Percentiles rank a stretch among this genome's conserved stretches.
Conservation (phyloP, 306 rosid species). For the Delonix regia region DNA sequence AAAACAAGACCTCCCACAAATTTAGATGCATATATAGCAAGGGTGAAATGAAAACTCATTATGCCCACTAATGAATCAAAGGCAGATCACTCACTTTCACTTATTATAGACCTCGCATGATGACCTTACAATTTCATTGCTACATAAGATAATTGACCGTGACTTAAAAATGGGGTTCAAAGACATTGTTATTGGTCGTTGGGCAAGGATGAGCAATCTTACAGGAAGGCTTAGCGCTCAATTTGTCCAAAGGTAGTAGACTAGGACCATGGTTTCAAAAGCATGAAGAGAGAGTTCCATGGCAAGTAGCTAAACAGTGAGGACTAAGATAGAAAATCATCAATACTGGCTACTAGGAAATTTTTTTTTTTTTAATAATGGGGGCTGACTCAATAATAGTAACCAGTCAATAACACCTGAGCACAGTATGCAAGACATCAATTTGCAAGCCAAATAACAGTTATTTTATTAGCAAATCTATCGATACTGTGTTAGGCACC, state of each 20-base stretch:
- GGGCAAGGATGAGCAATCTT: background rate
- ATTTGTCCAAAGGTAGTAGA: background rate
- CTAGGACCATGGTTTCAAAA: background rate
- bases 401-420: background rate
- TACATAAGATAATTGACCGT: background rate
- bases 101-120: background rate
- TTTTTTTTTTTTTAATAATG: background rate
- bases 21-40: background rate
- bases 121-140: background rate
- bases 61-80: background rate
- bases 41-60: background rate
- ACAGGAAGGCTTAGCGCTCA: background rate
- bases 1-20: background rate
- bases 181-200: background rate
- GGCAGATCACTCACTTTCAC: background rate
- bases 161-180: background rate
- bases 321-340: background rate
- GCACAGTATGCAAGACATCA: background rate
- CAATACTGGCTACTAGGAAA: background rate
- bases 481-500: background rate
- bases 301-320: background rate
- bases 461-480: slow-evolving; percentile 11
- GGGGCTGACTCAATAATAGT: background rate
- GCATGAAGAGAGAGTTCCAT: background rate
- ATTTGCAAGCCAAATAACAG: background rate